Percentiles rank a stretch among this genome's conserved stretches.
phyloP scores from a whole-genome alignment of 2,329 filamentous ascomycete genomes.

The Diplodia sapinea region DNA sequence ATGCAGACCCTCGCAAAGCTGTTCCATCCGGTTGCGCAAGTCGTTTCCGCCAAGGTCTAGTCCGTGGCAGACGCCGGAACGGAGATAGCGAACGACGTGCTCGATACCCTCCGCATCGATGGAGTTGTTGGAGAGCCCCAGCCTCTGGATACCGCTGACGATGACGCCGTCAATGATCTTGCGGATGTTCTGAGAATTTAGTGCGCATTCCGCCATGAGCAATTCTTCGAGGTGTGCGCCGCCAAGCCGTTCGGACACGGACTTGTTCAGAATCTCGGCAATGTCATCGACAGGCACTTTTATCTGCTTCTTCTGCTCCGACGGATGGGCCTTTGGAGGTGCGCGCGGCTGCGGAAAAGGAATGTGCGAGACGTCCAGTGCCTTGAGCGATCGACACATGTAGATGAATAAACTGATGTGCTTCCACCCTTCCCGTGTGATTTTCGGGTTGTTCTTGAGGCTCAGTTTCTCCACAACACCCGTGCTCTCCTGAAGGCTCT shows the following conservation, averaged over 20 bases:
- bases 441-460: conserved; percentile 85
- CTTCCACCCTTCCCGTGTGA: conserved; percentile 87
- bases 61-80: conserved; percentile 79
- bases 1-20: conserved; percentile 59
- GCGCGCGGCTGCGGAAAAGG: conserved; percentile 64
- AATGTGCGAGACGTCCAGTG: conserved; percentile 84
- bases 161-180: conserved; percentile 82
- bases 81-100: conserved; percentile 77
- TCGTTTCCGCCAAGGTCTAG: conserved; percentile 90
- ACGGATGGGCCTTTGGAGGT: conserved; percentile 56
- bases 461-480: conserved; percentile 86
- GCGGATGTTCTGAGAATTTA: conserved; percentile 73
- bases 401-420: conserved; percentile 89
- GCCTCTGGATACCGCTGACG: conserved; percentile 74
- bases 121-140: conserved; percentile 83
- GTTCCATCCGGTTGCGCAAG: conserved; percentile 54
- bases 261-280: conserved; percentile 72
- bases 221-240: conserved; percentile 80
- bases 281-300: conserved; percentile 53
- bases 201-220: conserved; percentile 78
- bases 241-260: conserved; percentile 76
- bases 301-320: conserved; percentile 31
- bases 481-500: conserved; percentile 54
- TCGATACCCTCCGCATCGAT: conserved; percentile 75
- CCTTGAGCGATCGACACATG: conserved; percentile 84